Evolutionary conservation across 257 asterid genomes (phyloP), one percentile per base, ranked within the genome.

Genomic region (Cruciata laevipes): DNA sequence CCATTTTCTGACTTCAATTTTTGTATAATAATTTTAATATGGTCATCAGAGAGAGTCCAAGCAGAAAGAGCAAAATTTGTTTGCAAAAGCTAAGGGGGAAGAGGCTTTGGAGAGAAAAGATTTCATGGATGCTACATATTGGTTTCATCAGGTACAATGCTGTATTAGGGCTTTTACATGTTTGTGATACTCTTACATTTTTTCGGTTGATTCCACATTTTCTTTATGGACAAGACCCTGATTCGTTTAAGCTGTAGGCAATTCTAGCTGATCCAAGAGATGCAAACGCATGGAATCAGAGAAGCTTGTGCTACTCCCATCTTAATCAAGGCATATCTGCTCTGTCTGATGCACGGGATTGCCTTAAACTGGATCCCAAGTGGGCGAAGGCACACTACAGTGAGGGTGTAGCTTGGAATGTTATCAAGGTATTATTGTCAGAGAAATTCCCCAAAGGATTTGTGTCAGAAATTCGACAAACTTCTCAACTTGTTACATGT

Each of bases 101-200:
- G 14, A 13, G 30, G 78, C 79, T 4, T 24, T 40, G 16, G 21
- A 3, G 25, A 25, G 24, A 52, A 32, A 61, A 44, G 66, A 74
- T 2, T 75, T 71, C 68, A 0, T 7, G 6, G 24, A 44, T 51
- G 87, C 84, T 30, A 10, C 69, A 5, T 27, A 33, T 61, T 79
- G 68, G 72, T 82, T 30, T 59, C 47, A 67, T 9, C n/a, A 35
- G 83, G 84, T 79, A 73, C 6, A 11, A 56, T 8, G 61, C 31
- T 52, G 59, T 52, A 52, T 23, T 55, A 55, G 13, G 9, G 6
- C 23, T 53, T 7, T 20, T 13, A 4, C 24, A 40, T 7, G 59
- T 13, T 53, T 20, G 18, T 25, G 59, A 53, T 18, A 20, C 10
- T 40, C 38, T 40, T 8, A 14, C 47, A 40, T 9, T 3, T 40